Conservation (phyloP, 768 basidiomycete species). For the Auricularia sp. region DNA sequence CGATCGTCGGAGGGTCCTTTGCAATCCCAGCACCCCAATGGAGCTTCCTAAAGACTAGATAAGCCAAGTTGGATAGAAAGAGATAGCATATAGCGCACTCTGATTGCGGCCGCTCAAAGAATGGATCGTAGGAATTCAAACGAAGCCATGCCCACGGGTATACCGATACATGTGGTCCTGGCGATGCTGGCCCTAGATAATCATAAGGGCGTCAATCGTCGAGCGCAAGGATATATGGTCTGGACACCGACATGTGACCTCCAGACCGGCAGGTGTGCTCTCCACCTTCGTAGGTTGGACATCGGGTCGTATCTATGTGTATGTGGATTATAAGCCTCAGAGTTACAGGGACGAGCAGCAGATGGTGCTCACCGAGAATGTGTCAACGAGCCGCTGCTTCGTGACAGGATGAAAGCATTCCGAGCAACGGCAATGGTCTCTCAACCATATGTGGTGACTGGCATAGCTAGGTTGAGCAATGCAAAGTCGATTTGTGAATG, state of each 20-base stretch:
- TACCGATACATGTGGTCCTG: conserved; percentile 59
- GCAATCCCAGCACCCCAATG: conserved; percentile 77
- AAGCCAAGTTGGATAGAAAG: not conserved
- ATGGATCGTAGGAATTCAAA: conserved; percentile 72
- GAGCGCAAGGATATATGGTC: not conserved
- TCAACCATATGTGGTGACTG: conserved; percentile 85
- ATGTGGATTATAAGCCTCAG: not conserved
- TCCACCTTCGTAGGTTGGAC: conserved; percentile 54
- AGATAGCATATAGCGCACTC: not conserved
- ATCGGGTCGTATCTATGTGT: conserved; percentile 59
- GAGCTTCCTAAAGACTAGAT: conserved; percentile 40
- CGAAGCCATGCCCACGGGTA: conserved; percentile 86
- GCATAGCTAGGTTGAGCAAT: not conserved
- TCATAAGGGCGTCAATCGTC: not conserved
- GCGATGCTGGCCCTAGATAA: conserved; percentile 39
- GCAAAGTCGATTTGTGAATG: not conserved
- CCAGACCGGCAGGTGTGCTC: conserved; percentile 51
- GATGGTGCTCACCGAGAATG: conserved; percentile 53
- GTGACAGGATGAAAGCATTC: conserved; percentile 80
- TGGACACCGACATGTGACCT: conserved; percentile 56
- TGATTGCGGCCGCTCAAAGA: conserved; percentile 18
- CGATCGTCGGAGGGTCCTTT: conserved; percentile 61
- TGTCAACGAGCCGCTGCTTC: conserved; percentile 82
- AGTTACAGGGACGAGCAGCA: not conserved
- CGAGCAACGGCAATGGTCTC: conserved; percentile 87